phyloP scores from a whole-genome alignment of 176 grass and related monocot genomes.

The Zea mays region DNA sequence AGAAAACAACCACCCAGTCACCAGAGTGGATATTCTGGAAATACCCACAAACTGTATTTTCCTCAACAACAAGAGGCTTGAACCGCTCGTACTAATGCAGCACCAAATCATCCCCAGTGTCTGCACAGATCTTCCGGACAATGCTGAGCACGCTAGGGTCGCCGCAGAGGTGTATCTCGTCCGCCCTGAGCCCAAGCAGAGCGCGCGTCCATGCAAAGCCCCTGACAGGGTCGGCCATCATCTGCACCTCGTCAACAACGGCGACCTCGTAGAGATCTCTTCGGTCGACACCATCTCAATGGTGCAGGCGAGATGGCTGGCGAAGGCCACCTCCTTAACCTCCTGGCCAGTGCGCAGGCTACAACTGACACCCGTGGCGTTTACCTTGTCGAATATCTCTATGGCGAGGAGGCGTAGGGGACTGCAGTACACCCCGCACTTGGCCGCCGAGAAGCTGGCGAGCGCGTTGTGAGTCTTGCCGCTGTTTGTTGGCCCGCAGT shows the following conservation, averaged over 20 bases:
- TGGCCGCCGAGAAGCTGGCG: no score
- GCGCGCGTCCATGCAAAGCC: slow-evolving; percentile 91
- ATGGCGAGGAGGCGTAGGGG: no score
- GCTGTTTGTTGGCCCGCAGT: no score
- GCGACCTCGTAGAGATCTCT: slow-evolving; percentile 77
- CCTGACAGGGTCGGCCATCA: slow-evolving; percentile 74
- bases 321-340: no score
- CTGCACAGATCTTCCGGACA: slow-evolving; percentile 64
- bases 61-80: slow-evolving; percentile 91
- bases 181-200: slow-evolving; percentile 82
- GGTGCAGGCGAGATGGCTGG: no score
- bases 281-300: slow-evolving; percentile 80
- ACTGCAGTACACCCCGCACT: no score
- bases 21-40: slow-evolving; percentile 77
- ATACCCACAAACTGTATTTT: slow-evolving; percentile 68
- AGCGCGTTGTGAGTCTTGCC: no score
- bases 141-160: slow-evolving; percentile 85
- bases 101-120: slow-evolving; percentile 78
- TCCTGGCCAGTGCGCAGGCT: no score
- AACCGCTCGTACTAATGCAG: slow-evolving; percentile 76
- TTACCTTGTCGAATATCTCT: no score
- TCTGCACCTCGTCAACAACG: slow-evolving; percentile 90
- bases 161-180: slow-evolving; percentile 94
- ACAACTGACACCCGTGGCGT: no score
- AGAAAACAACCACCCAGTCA: slow-evolving; percentile 85